Evolutionary conservation across 768 basidiomycete genomes (phyloP), one percentile per base, ranked within the genome.

Genomic region (Boletellus ananas): DNA sequence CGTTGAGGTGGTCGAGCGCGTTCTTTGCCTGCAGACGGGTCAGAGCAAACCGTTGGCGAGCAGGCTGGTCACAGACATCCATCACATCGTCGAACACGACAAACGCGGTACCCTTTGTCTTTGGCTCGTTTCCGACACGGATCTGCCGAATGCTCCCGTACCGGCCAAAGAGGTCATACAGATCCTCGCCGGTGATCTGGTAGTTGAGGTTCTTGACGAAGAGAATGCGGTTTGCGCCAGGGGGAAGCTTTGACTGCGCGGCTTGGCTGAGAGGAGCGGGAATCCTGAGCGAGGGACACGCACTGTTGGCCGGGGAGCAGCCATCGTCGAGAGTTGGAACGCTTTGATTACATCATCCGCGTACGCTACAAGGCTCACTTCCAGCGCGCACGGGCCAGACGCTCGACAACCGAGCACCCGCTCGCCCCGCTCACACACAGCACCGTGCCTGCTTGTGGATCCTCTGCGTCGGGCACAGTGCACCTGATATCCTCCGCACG

Each of bases 91-190:
- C 90, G 65, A 90, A 94, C 13, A 95, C 94, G 3, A 98, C 90
- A 64, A 95, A 99, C 1, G 95, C 95, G 9, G 95, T 97, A 25
- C 95, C 95, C 65, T 87, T 90, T 18, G 92, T 87, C 74, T 96
- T 97, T 50, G 83, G 75, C 63, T 93, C 90, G 56, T 84, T 94
- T 42, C 95, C 95, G 56, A 96, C 84, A 55, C 95, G 83, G 55
- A 99, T 85, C 70, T 99, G 95, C 43, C 95, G 85, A 59, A 99
- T 90, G 60, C 90, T 90, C 41, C 95, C 95, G 73, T 98, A 99
- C 56, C 93, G 90, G 48, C 94, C 95, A 60, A 99, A 98, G 55
- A 98, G 76, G 73, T 98, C 95, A 69, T 97, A 97, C 59, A 97
- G 69, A 69, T 97, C 94, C 54, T 93, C 89, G 46, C 94, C 94